Evolutionary conservation across 2,329 filamentous ascomycete species (phyloP).

Genomic region (Colletotrichum theobromicola): DNA sequence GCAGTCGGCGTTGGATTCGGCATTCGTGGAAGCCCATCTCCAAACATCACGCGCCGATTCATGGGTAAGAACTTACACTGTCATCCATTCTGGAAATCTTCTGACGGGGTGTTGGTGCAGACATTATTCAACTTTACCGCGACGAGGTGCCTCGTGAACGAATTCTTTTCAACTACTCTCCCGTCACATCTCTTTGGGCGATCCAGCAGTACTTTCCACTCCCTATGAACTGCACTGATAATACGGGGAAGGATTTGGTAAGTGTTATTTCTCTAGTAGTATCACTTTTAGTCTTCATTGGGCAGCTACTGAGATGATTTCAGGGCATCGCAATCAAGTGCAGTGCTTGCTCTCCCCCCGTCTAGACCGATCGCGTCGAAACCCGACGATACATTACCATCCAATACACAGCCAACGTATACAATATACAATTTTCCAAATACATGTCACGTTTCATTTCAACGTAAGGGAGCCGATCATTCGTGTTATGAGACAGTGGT

Average conservation of each 20-base stretch:
- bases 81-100: not conserved
- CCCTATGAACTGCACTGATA: not conserved
- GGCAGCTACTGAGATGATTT: not conserved
- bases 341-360: not conserved
- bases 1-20: constrained; percentile 15
- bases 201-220: constrained; percentile 13
- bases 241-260: not conserved
- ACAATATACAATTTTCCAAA: not conserved
- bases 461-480: not conserved
- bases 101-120: not conserved
- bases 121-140: constrained; percentile 9
- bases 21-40: constrained; percentile 5
- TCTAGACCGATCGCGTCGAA: not conserved
- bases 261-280: not conserved
- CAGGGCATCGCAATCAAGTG: constrained; percentile 9
- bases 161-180: constrained; percentile 17
- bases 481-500: not conserved
- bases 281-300: not conserved
- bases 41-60: constrained; percentile 1
- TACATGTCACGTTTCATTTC: not conserved
- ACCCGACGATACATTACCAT: not conserved
- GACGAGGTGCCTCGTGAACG: constrained; percentile 1
- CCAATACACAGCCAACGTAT: not conserved
- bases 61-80: not conserved
- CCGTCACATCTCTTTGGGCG: constrained; percentile 1